Conservation (phyloP, 495 filamentous ascomycete genomes). For the Neurospora hispaniola region DNA sequence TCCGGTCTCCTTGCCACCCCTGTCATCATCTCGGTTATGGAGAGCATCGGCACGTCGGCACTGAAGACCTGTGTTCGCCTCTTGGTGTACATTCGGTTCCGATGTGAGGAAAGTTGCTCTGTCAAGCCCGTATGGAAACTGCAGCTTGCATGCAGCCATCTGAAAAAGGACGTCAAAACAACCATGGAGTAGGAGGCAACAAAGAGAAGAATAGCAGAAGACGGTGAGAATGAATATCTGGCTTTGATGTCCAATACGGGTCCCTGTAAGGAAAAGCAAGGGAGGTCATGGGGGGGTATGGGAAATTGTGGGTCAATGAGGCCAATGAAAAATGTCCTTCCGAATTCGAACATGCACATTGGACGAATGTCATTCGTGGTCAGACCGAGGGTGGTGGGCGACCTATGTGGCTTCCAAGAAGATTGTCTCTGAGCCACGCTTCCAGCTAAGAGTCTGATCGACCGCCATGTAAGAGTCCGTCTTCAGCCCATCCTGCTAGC, state of each 20-base stretch:
- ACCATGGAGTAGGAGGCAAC: not conserved
- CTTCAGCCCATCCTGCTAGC: not conserved
- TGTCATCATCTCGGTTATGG: not conserved
- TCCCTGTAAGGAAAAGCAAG: not conserved
- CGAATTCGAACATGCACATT: not conserved
- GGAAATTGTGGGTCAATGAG: not conserved
- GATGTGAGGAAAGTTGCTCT: not conserved
- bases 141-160: slow-evolving; percentile 3
- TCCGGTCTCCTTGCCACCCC: not conserved
- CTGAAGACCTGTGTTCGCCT: not conserved
- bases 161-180: not conserved
- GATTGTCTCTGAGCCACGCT: not conserved
- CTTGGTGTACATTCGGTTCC: not conserved
- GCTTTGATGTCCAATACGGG: not conserved
- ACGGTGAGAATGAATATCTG: not conserved
- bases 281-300: not conserved
- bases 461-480: not conserved
- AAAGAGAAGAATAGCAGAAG: not conserved
- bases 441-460: not conserved
- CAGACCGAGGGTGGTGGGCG: not conserved
- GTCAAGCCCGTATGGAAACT: not conserved
- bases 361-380: not conserved
- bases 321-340: not conserved
- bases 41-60: not conserved
- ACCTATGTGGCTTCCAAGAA: not conserved